Evolutionary conservation across 2,329 filamentous ascomycete species (phyloP).

Genomic region (Talaromyces sp.): DNA sequence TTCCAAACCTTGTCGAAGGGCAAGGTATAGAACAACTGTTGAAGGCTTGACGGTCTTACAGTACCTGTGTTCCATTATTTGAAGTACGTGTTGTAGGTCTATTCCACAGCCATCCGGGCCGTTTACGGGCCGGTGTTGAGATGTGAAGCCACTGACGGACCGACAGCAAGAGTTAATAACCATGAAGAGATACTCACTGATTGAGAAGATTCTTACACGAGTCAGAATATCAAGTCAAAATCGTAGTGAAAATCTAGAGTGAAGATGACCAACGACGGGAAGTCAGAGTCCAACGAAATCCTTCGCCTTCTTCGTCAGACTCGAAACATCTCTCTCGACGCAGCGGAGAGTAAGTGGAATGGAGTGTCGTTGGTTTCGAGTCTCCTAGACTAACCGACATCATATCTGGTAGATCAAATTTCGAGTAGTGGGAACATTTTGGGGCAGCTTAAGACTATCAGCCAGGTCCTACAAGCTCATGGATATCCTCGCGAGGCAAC

Average conservation of each 20-base stretch:
- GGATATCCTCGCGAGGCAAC: constrained; percentile 16
- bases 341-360: constrained; percentile 6
- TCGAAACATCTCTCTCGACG: constrained; percentile 1
- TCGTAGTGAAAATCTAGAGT: neutral
- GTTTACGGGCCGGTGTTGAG: neutral
- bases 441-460: neutral
- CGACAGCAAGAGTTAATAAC: neutral
- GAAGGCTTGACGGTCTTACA: neutral
- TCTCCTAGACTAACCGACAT: neutral
- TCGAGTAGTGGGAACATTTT: neutral
- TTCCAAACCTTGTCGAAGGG: neutral
- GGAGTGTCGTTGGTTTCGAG: neutral
- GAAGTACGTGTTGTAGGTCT: neutral
- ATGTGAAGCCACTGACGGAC: neutral
- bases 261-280: neutral
- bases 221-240: neutral
- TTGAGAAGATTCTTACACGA: neutral
- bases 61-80: neutral
- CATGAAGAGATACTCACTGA: neutral
- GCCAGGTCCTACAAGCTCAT: neutral
- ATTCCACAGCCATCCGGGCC: neutral
- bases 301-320: constrained; percentile 8
- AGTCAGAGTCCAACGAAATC: neutral
- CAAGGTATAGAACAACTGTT: neutral
- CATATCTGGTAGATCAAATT: neutral